Evolutionary conservation across 768 basidiomycete species (phyloP), one percentile per base, ranked within the genome.

Genomic region (Serpula lacrymans): DNA sequence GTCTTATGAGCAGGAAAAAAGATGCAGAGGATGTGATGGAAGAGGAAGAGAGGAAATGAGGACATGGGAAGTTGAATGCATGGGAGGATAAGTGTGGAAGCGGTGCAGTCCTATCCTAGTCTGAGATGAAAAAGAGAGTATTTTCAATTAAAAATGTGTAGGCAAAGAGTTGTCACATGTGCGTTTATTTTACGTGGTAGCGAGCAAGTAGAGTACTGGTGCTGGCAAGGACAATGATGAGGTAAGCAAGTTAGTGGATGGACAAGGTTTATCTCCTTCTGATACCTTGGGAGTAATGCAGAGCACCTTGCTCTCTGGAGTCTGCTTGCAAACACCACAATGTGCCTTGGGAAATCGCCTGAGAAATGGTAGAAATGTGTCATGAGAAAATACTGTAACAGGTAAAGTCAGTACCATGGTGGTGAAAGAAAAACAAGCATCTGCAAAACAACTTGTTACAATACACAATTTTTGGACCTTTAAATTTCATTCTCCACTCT

Each of bases 1-100:
- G 48, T 82, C 80, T 3, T 78, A 80, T 2, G 74, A 62, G 5
- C 68, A 64, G 27, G 70, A n/a, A 71, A 0, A 69, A 72, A 6
- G 64, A 58, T 3, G 63, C 34, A 8, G 65, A 68, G 4, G 72
- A 55, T 14, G 63, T 68, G 4, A 64, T 66, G 4, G 58, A 60
- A 3, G 61, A 63, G n/a, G n/a, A n/a, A 22, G 62, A 62, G 28
- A 62, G 57, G 24, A 59, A 46, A 17, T 59, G 60, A 3, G 60
- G 63, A 21, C 35, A 18, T 8, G 31, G 31, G n/a, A n/a, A n/a
- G n/a, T n/a, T n/a, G n/a, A n/a, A n/a, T n/a, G n/a, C n/a, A n/a
- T n/a, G n/a, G n/a, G n/a, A n/a, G n/a, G n/a, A n/a, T 11, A 23
- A 31, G 11, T 49, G 39, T 13, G 60, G 61, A 18, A 39, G 9